Conservation (phyloP, 495 filamentous ascomycete genomes). For the Neurospora sp. region DNA sequence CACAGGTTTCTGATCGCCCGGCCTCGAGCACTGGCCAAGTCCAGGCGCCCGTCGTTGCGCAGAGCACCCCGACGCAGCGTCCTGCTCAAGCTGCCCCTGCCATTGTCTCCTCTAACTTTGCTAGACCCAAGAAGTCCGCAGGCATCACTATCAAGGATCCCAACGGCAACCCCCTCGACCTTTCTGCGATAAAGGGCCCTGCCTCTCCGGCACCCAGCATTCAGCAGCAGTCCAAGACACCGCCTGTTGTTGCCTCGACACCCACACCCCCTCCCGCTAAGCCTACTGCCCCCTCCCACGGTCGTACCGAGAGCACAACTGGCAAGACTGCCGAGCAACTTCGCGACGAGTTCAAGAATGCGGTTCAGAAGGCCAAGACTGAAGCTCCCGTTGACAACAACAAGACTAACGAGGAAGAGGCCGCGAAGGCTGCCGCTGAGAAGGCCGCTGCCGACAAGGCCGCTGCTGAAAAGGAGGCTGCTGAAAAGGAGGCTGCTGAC, state of each 20-base stretch:
- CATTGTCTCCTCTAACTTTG: slow-evolving; percentile 46
- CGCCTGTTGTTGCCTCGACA: slow-evolving; percentile 40
- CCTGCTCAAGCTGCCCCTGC: slow-evolving; percentile 47
- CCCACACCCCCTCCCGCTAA: slow-evolving; percentile 41
- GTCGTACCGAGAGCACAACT: slow-evolving; percentile 34
- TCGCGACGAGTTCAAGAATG: slow-evolving; percentile 40
- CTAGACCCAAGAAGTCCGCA: slow-evolving; percentile 53
- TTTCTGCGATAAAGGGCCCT: slow-evolving; percentile 27
- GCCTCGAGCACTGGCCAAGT: slow-evolving; percentile 64
- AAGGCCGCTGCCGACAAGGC: slow-evolving; percentile 36
- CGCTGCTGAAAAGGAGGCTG: slow-evolving; percentile 39
- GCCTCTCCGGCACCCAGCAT: slow-evolving; percentile 37
- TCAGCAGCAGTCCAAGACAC: slow-evolving; percentile 42
- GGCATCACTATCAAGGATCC: slow-evolving; percentile 70
- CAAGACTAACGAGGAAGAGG: slow-evolving; percentile 31
- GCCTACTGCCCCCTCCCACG: slow-evolving; percentile 31
- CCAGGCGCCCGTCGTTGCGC: slow-evolving; percentile 34
- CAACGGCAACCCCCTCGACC: slow-evolving; percentile 49
- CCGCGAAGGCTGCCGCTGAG: slow-evolving; percentile 16
- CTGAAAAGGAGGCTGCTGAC: slow-evolving; percentile 7
- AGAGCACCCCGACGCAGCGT: slow-evolving; percentile 39
- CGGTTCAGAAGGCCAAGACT: slow-evolving; percentile 33
- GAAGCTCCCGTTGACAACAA: slow-evolving; percentile 21
- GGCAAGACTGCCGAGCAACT: slow-evolving; percentile 41
- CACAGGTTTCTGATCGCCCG: slow-evolving; percentile 71